Evolutionary conservation across 2,329 filamentous ascomycete genomes (phyloP).

Genomic region (Fusarium cicatricum): DNA sequence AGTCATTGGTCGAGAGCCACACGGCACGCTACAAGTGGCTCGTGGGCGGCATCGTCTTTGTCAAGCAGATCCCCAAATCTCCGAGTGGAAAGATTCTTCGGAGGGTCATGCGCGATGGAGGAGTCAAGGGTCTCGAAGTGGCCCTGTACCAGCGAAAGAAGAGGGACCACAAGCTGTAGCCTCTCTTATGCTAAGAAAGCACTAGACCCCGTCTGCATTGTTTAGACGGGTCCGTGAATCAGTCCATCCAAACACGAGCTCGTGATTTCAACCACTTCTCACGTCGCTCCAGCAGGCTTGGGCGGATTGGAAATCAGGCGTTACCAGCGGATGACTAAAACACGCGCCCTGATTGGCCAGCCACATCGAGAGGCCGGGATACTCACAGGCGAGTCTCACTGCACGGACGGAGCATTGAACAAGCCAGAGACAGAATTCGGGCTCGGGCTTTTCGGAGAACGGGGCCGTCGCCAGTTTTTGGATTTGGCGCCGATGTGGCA

Average conservation of each 20-base stretch:
- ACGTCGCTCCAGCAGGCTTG: neutral
- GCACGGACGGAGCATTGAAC: slow-evolving; percentile 5
- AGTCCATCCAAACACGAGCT: slow-evolving; percentile 5
- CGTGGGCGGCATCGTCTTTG: slow-evolving; percentile 74
- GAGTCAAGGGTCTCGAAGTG: slow-evolving; percentile 47
- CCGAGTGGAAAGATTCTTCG: slow-evolving; percentile 61
- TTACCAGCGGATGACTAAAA: slow-evolving; percentile 48
- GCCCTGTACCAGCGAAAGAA: slow-evolving; percentile 39
- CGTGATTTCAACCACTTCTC: slow-evolving; percentile 1
- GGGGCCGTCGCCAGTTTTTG: slow-evolving; percentile 6
- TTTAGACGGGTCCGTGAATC: neutral
- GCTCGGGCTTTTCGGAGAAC: slow-evolving; percentile 25
- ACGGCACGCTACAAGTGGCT: slow-evolving; percentile 73
- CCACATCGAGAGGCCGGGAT: neutral
- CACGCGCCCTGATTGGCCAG: slow-evolving; percentile 42
- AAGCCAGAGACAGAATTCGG: slow-evolving; percentile 10
- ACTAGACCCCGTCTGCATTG: too few relatives aligned
- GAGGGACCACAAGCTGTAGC: slow-evolving; percentile 33
- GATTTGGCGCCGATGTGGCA: slow-evolving; percentile 2
- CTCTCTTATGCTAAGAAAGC: neutral
- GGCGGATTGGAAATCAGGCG: neutral
- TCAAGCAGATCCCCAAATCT: slow-evolving; percentile 76
- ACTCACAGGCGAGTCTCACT: slow-evolving; percentile 1
- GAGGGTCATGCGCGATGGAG: slow-evolving; percentile 52
- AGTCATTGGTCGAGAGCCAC: slow-evolving; percentile 64